These are phyloP conservation scores for Cicer judaicum DNA, from an alignment of 306 rosid genomes.

Conservation along the genomic window DNA sequence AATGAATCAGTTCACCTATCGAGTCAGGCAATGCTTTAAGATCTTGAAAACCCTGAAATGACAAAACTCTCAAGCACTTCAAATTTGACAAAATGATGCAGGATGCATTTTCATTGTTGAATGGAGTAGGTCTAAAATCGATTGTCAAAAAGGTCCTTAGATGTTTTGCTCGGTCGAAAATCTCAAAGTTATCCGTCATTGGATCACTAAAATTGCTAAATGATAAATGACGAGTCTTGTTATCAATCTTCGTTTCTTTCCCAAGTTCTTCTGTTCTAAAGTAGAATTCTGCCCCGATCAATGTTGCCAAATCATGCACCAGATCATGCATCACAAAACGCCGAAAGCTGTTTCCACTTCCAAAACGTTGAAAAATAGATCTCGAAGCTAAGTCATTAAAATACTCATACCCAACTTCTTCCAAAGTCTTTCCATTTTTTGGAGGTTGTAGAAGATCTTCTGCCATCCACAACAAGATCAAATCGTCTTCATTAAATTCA, in stretches of 20 bases:
- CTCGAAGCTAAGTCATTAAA: conserved; percentile 32
- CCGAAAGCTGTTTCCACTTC: too few relatives aligned
- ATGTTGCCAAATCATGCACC: conserved; percentile 14
- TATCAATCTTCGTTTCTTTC: neutral
- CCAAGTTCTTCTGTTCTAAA: neutral
- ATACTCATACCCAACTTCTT: conserved; percentile 32
- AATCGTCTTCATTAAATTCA: neutral
- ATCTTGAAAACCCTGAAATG: rapidly evolving
- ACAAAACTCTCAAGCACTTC: neutral
- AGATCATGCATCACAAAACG: conserved; percentile 36
- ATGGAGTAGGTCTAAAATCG: neutral
- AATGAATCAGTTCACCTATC: neutral
- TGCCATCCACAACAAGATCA: conserved; percentile 45
- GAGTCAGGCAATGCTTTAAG: neutral
- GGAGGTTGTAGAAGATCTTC: conserved; percentile 32
- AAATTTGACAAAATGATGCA: neutral
- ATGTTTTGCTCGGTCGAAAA: neutral
- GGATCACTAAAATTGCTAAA: neutral
- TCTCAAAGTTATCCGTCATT: neutral
- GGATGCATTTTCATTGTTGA: neutral
- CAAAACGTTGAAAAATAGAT: conserved; percentile 30
- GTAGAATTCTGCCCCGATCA: neutral
- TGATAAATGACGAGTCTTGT: conserved; percentile 29
- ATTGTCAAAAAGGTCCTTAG: neutral
- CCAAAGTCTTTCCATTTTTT: neutral